These are phyloP conservation scores for Colletotrichum melonis DNA, from an alignment of 2,329 filamentous ascomycete genomes.

Conservation along the genomic window DNA sequence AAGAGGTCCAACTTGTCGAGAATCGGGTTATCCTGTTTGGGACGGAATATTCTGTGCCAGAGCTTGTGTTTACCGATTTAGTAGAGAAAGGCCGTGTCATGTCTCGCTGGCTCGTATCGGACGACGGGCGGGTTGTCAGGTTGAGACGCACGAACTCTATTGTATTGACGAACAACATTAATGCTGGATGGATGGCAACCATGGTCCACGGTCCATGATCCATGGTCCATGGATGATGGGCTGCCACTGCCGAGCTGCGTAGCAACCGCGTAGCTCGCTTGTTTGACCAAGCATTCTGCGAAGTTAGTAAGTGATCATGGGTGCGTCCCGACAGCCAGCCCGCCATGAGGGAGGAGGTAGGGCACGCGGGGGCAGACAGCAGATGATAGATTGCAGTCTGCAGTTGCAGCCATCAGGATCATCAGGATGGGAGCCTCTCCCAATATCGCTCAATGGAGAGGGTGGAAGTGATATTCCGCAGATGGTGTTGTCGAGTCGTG, in stretches of 20 bases:
- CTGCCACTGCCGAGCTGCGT: background rate
- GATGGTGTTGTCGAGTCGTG: background rate
- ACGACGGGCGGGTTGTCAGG: slow-evolving; percentile 29
- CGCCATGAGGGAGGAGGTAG: background rate
- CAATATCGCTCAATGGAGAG: background rate
- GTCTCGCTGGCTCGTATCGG: slow-evolving; percentile 30
- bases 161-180: background rate
- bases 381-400: background rate
- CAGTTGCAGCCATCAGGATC: background rate
- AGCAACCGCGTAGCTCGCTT: background rate
- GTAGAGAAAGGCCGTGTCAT: slow-evolving; percentile 11
- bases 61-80: background rate
- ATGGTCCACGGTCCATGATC: no score
- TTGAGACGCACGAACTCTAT: slow-evolving; percentile 31
- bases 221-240: background rate
- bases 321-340: background rate
- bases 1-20: background rate
- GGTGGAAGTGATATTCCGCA: background rate
- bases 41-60: background rate
- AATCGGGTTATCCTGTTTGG: background rate
- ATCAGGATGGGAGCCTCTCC: background rate
- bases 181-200: background rate
- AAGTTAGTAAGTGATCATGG: background rate
- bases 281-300: background rate
- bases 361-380: background rate